Base-by-base conservation (phyloP, 176 grass and related monocot species). In the Typha latifolia region DNA sequence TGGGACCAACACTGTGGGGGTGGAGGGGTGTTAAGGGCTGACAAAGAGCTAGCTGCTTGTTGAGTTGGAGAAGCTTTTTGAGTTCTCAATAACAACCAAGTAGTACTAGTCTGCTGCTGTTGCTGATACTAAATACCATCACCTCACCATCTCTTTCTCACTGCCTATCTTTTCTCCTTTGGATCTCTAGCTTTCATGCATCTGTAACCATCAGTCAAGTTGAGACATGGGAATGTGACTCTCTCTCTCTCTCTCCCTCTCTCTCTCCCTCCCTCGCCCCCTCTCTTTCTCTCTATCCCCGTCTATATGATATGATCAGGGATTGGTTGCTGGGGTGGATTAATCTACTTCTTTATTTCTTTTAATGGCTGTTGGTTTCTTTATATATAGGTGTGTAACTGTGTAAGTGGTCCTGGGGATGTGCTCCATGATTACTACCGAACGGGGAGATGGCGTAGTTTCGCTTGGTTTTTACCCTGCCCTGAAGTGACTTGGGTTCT, bases 71-170 rank as follows among this genome's bases (percentile, higher is more conserved):
- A 43, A 43, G 63, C 64, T 67, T 67, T 76, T 76, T 26, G 50
- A 49, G 49, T 61, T 14, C 65, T 50, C 67, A 76, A 64, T 50
- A 64, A 64, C 48, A 67, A 68, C 73, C 50, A 67, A 67, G 51
- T 67, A 76, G 53, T 59, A 59, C 18, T 59, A 59, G 3, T 59
- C 20, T 19, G 53, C 53, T 59, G 53, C 10, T 59, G 53, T 8
- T 22, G 53, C 4, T 59, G 53, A 10, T 59, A 19, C 53, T 50
- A 26, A 74, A 34, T 47, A 64, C 62, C 48, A 53, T 74, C 61
- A 74, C 61, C 61, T 51, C 61, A 50, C 61, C 71, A 72, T 50
- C 50, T 74, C 29, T 64, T 63, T 67, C 64, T 56, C 51, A 57
- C 31, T 63, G 31, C 47, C 27, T 63, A 66, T 32, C 11, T 52